Evolutionary conservation across 2,329 filamentous ascomycete species (phyloP), one percentile per base, ranked within the genome.

Genomic region (Biscogniauxia mediterranea): DNA sequence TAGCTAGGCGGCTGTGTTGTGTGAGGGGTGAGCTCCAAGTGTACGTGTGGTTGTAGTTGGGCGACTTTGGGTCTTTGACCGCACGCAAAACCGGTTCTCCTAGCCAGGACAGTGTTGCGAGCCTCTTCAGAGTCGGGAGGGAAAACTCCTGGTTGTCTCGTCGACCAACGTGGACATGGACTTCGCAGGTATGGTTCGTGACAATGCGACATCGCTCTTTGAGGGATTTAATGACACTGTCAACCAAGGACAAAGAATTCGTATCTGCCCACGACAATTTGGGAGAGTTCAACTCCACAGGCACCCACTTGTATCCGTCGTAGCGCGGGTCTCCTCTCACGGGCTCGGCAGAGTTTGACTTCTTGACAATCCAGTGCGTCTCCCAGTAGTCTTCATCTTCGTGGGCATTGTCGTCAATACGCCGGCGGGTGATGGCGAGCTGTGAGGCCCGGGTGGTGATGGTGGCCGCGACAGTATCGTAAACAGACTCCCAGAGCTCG

Each of bases 331-430:
- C 69, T 8, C 66, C 62, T 3, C 69, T 65, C 11, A 63, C 61
- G 1, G 74, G 71, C 53, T 71, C 69, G 3, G 75, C 75, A n/a
- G 77, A 78, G 62, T 77, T 78, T 46, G 77, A 73, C 57, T 74
- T 75, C 60, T 79, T 78, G 46, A 79, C 74, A 25, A 78, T 73
- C 77, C 76, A 79, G 57, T 73, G 68, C 1, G 71, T 69, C n/a
- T 61, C 61, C 76, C 75, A 78, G 57, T 69, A 76, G 21, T 76
- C 68, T 19, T 66, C 64, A 58, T 76, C 75, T 5, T 68, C 60
- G 9, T 57, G 53, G 2, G 65, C 64, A 8, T 53, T 51, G 8
- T 60, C 52, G 7, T 65, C 50, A 50, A 77, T 69, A 2, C 73
- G 68, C 21, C 67, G 57, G 25, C 66, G 62, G 49, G 73, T 73